Percentiles rank a stretch among this genome's conserved stretches.
phyloP scores from a whole-genome alignment of 208 protist genomes.

The Wallacemonas sp. region DNA sequence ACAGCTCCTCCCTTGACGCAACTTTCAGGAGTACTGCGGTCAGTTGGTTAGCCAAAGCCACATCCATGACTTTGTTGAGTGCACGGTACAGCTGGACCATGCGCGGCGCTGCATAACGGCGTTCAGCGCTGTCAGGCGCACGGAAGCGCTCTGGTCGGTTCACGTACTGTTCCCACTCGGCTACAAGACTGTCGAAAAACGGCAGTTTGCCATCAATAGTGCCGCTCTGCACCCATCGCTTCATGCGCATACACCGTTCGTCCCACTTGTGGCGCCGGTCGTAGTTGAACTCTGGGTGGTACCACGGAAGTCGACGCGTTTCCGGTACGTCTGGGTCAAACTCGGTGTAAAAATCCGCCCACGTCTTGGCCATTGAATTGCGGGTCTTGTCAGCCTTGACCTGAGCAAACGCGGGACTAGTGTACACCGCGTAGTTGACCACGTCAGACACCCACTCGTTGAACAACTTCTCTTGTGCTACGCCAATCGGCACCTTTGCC shows the following conservation, averaged over 20 bases:
- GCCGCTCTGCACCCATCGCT: constrained; percentile 89
- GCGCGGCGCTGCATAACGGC: constrained; percentile 74
- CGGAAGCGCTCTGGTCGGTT: constrained; percentile 85
- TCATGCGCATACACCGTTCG: constrained; percentile 92
- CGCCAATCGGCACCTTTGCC: constrained; percentile 80
- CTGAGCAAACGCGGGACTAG: constrained; percentile 45
- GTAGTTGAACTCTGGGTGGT: constrained; percentile 88
- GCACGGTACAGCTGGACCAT: constrained; percentile 89
- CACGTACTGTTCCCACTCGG: constrained; percentile 91
- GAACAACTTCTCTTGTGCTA: constrained; percentile 69
- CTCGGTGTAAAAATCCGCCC: constrained; percentile 82
- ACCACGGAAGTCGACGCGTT: constrained; percentile 85
- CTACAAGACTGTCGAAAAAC: constrained; percentile 84
- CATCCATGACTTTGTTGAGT: constrained; percentile 83
- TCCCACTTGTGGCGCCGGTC: constrained; percentile 90
- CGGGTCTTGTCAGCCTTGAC: constrained; percentile 74
- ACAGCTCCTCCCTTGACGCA: constrained; percentile 25
- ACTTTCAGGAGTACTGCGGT: constrained; percentile 12
- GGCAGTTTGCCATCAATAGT: constrained; percentile 77
- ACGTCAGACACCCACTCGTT: constrained; percentile 89
- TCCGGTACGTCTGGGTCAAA: constrained; percentile 87
- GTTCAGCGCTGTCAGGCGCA: constrained; percentile 71
- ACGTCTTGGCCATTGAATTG: constrained; percentile 86
- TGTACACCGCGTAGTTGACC: constrained; percentile 79
- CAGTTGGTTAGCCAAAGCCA: constrained; percentile 77